phyloP scores from a whole-genome alignment of 2,329 filamentous ascomycete species.

The Exophiala lecanii-corni region DNA sequence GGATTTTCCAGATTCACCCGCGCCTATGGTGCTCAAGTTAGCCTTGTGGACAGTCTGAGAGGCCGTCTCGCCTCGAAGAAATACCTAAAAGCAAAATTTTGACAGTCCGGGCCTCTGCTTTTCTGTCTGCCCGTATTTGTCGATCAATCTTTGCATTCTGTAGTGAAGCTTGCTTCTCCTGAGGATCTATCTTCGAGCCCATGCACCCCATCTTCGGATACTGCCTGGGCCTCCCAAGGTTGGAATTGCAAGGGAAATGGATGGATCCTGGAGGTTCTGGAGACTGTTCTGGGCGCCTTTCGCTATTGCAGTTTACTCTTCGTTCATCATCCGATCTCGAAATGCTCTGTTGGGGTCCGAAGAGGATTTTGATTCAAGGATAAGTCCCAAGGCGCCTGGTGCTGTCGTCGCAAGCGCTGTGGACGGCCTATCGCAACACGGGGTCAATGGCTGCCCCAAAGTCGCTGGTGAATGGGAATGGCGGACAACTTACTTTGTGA shows the following conservation, averaged over 20 bases:
- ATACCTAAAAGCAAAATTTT: conserved; percentile 90
- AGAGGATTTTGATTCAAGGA: too few species aligned
- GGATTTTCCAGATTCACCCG: conserved; percentile 92
- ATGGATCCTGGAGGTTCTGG: neutral
- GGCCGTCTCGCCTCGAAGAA: conserved; percentile 26
- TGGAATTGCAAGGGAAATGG: neutral
- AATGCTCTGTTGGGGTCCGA: too few species aligned
- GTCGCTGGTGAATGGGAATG: too few species aligned
- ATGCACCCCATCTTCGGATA: conserved; percentile 41
- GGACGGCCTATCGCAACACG: too few species aligned
- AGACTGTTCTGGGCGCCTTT: neutral
- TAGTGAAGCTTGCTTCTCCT: conserved; percentile 39
- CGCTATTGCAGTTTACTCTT: neutral
- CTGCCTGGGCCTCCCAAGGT: neutral
- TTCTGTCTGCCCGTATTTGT: conserved; percentile 79
- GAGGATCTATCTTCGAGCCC: conserved; percentile 37
- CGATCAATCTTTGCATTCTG: conserved; percentile 71
- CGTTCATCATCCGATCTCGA: too few species aligned
- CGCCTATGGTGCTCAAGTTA: conserved; percentile 53
- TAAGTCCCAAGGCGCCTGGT: too few species aligned
- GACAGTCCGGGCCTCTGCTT: conserved; percentile 77
- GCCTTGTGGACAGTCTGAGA: neutral
- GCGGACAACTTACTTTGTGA: too few species aligned
- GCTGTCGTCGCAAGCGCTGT: too few species aligned
- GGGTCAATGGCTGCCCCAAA: too few species aligned